Evolutionary conservation across 352 stramenopile genomes (phyloP), one percentile per base, ranked within the genome.

Genomic region (Bremia lactucae): DNA sequence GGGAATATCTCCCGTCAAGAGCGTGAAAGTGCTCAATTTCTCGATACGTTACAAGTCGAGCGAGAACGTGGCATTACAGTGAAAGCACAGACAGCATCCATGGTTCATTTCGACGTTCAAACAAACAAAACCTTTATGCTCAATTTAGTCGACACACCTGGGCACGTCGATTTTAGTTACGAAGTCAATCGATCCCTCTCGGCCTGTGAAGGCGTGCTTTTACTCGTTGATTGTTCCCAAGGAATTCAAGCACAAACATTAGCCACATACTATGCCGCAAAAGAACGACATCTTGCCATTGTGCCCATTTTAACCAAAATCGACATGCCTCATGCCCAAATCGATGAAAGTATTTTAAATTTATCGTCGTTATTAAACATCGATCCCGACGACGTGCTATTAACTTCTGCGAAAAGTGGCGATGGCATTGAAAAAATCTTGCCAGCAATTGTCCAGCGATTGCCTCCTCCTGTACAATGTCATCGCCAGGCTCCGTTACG

Each of bases 191-290:
- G 96, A 37, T 97, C 85, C 38, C 66, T 99, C 14, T 87, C 86
- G 0, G 92, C 95, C 36, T 98, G 96, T 52, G 86, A 99, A 66
- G 96, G 96, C 20, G 95, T 97, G 24, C 60, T 99, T n/a, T 61
- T 99, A 21, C 65, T 99, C 4, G 94, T 99, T 28, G 96, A 99
- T 65, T 87, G 88, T 24, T 94, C 93, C 7, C 96, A 99, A 55
- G 95, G 96, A 15, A 95, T 99, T 40, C 95, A 99, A 66, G 95
- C 96, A 2, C 96, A 99, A 62, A 98, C 96, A 21, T 71, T 98
- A 25, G 92, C 87, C 14, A 98, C 96, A 4, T 96, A 98, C 53
- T 92, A 98, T 56, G 56, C 83, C 55, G 83, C 96, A 3, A 88
- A 98, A 21, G 95, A 98, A 52, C 94, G 96, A 52, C 73, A 97